Percentiles rank a stretch among this genome's conserved stretches.
Evolutionary conservation across 495 filamentous ascomycete genomes (phyloP).

Genomic region (Penicillium chermesinum): DNA sequence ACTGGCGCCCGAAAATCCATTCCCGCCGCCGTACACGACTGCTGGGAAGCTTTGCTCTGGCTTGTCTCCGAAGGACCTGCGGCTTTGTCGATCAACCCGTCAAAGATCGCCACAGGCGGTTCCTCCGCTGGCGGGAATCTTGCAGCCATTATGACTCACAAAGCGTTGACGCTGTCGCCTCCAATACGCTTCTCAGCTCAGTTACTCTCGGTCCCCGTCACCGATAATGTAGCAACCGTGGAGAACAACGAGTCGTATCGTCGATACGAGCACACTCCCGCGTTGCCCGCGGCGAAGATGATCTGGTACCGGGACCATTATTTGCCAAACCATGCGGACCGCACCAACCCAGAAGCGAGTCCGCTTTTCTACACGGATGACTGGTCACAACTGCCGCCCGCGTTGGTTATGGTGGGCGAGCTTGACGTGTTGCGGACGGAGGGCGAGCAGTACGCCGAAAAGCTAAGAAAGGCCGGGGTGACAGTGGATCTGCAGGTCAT

Average conservation of each 20-base stretch:
- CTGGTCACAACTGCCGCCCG: conserved; percentile 45
- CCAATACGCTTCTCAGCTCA: conserved; percentile 44
- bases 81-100: conserved; percentile 38
- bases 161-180: conserved; percentile 38
- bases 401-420: conserved; percentile 52
- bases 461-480: conserved; percentile 47
- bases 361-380: conserved; percentile 47
- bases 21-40: conserved; percentile 54
- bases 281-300: conserved; percentile 52
- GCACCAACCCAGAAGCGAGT: conserved; percentile 49
- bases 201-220: conserved; percentile 54
- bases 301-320: conserved; percentile 56
- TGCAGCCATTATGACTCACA: conserved; percentile 51
- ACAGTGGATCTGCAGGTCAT: conserved; percentile 52
- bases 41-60: conserved; percentile 55
- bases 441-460: conserved; percentile 45
- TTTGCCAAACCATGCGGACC: conserved; percentile 41
- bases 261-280: conserved; percentile 45
- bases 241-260: conserved; percentile 43
- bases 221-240: conserved; percentile 49
- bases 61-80: conserved; percentile 37
- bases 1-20: conserved; percentile 49
- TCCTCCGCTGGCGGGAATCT: conserved; percentile 55
- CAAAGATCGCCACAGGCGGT: conserved; percentile 48
- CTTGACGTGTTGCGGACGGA: conserved; percentile 51